phyloP scores from a whole-genome alignment of 2,329 filamentous ascomycete species.

The Pochonia chlamydosporia region DNA sequence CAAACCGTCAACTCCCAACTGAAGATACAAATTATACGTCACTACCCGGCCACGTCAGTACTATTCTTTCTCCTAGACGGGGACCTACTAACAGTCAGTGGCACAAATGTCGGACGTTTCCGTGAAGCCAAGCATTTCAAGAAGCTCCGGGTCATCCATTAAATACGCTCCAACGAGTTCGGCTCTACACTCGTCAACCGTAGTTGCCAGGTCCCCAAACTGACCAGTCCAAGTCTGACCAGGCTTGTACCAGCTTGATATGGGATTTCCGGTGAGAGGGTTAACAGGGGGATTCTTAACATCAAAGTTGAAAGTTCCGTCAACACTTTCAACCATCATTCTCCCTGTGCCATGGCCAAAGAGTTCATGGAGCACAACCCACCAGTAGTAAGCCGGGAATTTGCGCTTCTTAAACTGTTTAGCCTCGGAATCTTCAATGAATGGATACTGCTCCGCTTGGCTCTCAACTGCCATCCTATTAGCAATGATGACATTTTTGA shows the following conservation, averaged over 20 bases:
- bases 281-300: conserved; percentile 47
- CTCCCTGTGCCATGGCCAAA: conserved; percentile 61
- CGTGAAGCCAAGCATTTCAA: conserved; percentile 35
- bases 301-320: conserved; percentile 58
- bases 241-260: conserved; percentile 53
- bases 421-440: conserved; percentile 56
- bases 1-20: conserved; percentile 35
- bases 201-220: conserved; percentile 53
- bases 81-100: conserved; percentile 27
- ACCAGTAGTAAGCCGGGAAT: conserved; percentile 63
- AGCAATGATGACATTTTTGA: conserved; percentile 59
- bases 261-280: conserved; percentile 47
- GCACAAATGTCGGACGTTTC: conserved; percentile 27
- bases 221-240: conserved; percentile 59
- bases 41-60: conserved; percentile 16
- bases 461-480: conserved; percentile 49
- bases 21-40: conserved; percentile 34
- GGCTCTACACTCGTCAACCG: conserved; percentile 52
- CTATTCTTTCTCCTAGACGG: not conserved
- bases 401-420: conserved; percentile 57
- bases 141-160: conserved; percentile 35
- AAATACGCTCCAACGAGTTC: conserved; percentile 37
- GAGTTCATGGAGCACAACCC: conserved; percentile 65
- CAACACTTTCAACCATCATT: conserved; percentile 48
- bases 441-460: conserved; percentile 43